phyloP scores from a whole-genome alignment of 2,329 filamentous ascomycete species.

The Rutstroemia sp. region DNA sequence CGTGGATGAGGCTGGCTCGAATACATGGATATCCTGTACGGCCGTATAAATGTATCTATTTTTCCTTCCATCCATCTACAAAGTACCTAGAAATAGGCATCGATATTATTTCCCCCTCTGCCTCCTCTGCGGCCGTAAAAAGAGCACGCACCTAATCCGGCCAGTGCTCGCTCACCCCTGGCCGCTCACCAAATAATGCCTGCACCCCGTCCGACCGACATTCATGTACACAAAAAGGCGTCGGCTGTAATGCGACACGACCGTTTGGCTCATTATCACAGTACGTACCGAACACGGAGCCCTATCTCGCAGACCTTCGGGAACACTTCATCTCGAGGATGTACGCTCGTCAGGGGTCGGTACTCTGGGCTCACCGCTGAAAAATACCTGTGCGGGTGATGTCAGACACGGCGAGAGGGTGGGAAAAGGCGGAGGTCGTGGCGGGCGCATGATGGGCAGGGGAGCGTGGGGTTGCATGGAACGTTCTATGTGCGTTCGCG shows the following conservation, averaged over 20 bases:
- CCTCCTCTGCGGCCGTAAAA: neutral
- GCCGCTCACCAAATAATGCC: no score
- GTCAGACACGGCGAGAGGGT: neutral
- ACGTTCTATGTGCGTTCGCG: conserved; percentile 1
- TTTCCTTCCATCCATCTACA: no score
- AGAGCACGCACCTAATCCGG: neutral
- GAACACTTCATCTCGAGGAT: no score
- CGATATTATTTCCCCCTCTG: no score
- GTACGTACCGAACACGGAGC: no score
- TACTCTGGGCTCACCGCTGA: neutral
- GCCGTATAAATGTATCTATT: no score
- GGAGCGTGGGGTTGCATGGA: neutral
- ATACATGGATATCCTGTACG: no score
- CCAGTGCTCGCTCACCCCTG: neutral
- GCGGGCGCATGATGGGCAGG: neutral
- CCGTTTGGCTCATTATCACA: neutral
- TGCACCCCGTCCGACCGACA: neutral
- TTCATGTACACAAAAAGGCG: neutral
- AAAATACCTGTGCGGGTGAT: conserved; percentile 1
- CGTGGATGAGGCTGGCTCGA: neutral
- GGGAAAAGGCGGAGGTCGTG: conserved; percentile 2
- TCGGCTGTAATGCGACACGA: neutral
- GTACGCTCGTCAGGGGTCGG: neutral
- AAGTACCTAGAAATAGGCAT: no score
- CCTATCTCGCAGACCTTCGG: neutral